Evolutionary conservation across 805 yeast species (phyloP).

Genomic region (Ogataea sp.): DNA sequence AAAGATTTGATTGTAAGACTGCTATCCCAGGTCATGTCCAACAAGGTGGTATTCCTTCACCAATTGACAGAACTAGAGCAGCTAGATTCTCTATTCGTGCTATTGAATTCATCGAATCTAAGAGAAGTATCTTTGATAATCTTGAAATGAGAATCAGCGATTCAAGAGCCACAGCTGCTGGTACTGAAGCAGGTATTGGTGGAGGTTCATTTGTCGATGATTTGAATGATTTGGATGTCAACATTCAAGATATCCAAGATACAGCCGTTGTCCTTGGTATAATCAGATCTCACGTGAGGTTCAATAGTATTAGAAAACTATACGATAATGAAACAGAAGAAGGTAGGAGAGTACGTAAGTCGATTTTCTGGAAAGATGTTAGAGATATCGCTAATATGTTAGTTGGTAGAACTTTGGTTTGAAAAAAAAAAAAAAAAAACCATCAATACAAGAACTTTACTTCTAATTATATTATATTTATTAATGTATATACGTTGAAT

Average conservation of each 20-base stretch:
- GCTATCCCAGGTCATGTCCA: slow-evolving; percentile 98
- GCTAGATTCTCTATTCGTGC: slow-evolving; percentile 87
- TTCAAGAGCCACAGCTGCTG: no score
- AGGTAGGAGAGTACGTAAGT: slow-evolving; percentile 77
- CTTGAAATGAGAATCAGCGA: no score
- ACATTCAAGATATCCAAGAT: slow-evolving; percentile 21
- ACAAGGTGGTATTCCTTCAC: slow-evolving; percentile 93
- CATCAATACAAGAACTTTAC: no score
- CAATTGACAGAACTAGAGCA: slow-evolving; percentile 88
- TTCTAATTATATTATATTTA: not conserved
- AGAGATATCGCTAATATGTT: slow-evolving; percentile 78
- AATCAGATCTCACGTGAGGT: slow-evolving; percentile 65
- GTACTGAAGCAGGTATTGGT: no score
- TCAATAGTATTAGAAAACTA: slow-evolving; percentile 64
- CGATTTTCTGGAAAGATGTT: slow-evolving; percentile 71
- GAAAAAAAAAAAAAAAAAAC: not conserved
- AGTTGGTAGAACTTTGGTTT: slow-evolving; percentile 52
- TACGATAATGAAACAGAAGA: slow-evolving; percentile 86
- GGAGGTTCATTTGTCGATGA: no score
- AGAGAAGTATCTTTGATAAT: slow-evolving; percentile 7
- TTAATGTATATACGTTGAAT: not conserved
- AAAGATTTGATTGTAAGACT: slow-evolving; percentile 81
- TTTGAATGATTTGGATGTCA: no score
- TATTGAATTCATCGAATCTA: slow-evolving; percentile 75
- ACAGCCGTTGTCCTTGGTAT: slow-evolving; percentile 85